A percentile compares a stretch with the other conserved stretches of the same genome.
Conservation (phyloP, 306 rosid genomes). For the Sphenostylis stenocarpa region DNA sequence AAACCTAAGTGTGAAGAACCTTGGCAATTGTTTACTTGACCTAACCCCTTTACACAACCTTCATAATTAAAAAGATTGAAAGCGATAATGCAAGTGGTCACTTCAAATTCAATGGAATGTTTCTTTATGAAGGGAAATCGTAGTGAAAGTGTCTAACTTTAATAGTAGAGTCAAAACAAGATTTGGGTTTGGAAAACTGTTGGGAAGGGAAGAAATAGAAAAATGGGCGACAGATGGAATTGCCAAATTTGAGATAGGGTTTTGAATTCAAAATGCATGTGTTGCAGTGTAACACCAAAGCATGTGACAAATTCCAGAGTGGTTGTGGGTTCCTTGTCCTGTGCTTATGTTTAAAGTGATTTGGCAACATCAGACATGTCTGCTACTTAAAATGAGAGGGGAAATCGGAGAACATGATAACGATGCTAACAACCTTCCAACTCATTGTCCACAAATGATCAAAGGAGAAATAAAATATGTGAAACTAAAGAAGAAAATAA, state of each 20-base stretch:
- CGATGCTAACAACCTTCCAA: neutral
- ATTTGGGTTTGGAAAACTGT: neutral
- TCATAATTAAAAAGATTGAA: neutral
- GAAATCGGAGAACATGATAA: neutral
- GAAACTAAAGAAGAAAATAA: too few species aligned
- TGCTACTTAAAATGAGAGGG: neutral
- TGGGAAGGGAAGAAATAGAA: neutral
- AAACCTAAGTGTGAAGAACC: neutral
- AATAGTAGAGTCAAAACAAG: neutral
- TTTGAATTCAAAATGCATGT: neutral
- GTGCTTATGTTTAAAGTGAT: neutral
- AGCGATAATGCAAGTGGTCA: neutral
- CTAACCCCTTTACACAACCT: neutral
- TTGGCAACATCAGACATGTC: neutral
- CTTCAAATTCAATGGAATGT: neutral
- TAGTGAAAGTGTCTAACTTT: neutral
- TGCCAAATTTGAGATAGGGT: neutral
- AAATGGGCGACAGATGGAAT: neutral
- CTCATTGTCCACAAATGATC: neutral
- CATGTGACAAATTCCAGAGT: constrained; percentile 11
- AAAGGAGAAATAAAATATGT: neutral
- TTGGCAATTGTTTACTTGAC: neutral
- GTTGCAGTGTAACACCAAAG: neutral
- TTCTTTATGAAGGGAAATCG: neutral
- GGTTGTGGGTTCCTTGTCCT: neutral